Base-by-base conservation (phyloP, 179 eudicot species). In the Sideroxylon spinosum region DNA sequence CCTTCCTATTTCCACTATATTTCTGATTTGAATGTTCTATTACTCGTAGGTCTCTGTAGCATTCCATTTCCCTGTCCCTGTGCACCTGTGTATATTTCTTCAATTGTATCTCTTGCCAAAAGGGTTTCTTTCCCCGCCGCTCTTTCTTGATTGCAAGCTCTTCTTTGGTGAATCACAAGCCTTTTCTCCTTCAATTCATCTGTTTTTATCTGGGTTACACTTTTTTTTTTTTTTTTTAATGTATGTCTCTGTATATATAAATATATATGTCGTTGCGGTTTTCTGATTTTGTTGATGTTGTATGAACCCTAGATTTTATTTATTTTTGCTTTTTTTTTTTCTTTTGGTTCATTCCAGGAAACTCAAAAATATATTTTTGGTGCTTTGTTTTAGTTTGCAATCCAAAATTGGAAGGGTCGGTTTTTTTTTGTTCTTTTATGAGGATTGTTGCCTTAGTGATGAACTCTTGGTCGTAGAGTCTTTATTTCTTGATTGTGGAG, bases 321-420 rank as follows among this genome's bases (percentile, higher is more conserved):
- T 59, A 32, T 3, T 5, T 37, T 60, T 2, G 10, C 12, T 7
- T 4, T 59, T 73, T 9, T 25, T 55, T 28, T 14, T 7, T 1
- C 2, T 50, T n/a, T n/a, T n/a, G n/a, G n/a, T n/a, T n/a, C 44
- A 37, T 37, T 37, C 44, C 1, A 37, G 44, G 4, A 37, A 37
- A 37, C 44, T 37, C 2, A 37, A 37, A 37, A 37, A 37, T 10
- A 57, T 8, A 53, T 25, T 22, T 59, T 59, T 66, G 44, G 29
- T 74, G 66, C 53, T 37, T 74, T 60, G 67, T 44, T 59, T 57
- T 74, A 25, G 53, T 74, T 59, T 74, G 50, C 53, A 32, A 62
- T n/a, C 49, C 50, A 37, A 32, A 23, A 59, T 12, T 32, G 14
- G 55, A 52, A 50, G 20, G 59, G 19, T 74, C 52, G 13, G 57